These are phyloP conservation scores for Leptographium flavum DNA, from an alignment of 2,329 filamentous ascomycete species.

Conservation along the genomic window DNA sequence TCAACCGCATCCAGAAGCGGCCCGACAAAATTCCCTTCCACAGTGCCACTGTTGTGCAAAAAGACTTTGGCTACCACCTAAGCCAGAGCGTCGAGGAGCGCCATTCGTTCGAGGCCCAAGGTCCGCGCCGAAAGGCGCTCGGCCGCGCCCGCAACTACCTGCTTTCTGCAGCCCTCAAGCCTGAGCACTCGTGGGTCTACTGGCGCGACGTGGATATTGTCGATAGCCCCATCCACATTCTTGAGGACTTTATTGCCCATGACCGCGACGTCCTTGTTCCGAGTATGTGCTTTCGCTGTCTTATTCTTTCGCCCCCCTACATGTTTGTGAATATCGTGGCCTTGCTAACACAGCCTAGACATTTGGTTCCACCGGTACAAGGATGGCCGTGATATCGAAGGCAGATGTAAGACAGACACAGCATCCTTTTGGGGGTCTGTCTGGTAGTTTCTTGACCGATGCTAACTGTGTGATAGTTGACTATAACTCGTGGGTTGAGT, in stretches of 20 bases:
- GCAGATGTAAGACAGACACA: constrained; percentile 55
- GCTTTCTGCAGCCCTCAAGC: constrained; percentile 67
- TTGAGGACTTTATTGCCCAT: constrained; percentile 92
- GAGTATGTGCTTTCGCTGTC: too few species aligned
- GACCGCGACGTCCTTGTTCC: constrained; percentile 88
- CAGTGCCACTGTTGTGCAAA: constrained; percentile 74
- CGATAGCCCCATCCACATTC: constrained; percentile 72
- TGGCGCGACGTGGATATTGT: constrained; percentile 97
- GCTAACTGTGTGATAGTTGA: constrained; percentile 47
- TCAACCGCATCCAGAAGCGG: constrained; percentile 75
- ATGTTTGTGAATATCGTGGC: neutral
- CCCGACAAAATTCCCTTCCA: constrained; percentile 71
- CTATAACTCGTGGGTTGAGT: constrained; percentile 98
- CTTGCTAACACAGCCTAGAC: constrained; percentile 37
- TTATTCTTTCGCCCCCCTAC: neutral
- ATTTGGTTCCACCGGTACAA: constrained; percentile 93
- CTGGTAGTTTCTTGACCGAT: constrained; percentile 11
- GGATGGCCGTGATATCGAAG: constrained; percentile 75
- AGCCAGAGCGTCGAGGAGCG: constrained; percentile 70
- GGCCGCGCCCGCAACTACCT: constrained; percentile 86
- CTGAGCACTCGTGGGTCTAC: constrained; percentile 96
- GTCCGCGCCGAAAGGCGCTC: constrained; percentile 79
- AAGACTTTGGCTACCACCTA: constrained; percentile 70
- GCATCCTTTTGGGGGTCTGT: too few species aligned
- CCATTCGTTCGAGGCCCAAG: constrained; percentile 78